Percentiles rank a stretch among this genome's conserved stretches.
Evolutionary conservation across 805 yeast genomes (phyloP).

Genomic region (Yamadazyma phyllophila): DNA sequence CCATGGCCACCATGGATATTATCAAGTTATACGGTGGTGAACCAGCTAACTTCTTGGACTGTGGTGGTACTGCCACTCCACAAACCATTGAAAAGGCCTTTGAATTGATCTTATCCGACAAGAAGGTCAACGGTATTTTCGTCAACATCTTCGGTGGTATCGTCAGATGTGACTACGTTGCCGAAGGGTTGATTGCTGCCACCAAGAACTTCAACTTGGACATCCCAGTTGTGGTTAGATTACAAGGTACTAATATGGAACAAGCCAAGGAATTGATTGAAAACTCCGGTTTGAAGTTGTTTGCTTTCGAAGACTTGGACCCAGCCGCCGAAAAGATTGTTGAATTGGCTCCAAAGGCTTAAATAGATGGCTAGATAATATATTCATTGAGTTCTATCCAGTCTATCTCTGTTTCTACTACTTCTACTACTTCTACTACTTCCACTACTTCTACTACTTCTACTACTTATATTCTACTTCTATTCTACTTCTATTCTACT

Average conservation of each 20-base stretch:
- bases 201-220: slow-evolving; percentile 86
- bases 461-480: no score
- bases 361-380: background rate
- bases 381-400: background rate
- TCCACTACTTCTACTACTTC: no score
- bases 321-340: slow-evolving; percentile 97
- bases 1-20: slow-evolving; percentile 99
- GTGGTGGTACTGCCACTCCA: slow-evolving; percentile 99
- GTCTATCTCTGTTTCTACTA: background rate
- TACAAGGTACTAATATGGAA: slow-evolving; percentile 95
- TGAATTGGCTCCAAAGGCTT: slow-evolving; percentile 49
- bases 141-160: slow-evolving; percentile 99
- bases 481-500: no score
- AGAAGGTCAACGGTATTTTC: slow-evolving; percentile 88
- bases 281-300: slow-evolving; percentile 89
- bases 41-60: slow-evolving; percentile 98
- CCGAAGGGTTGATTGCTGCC: slow-evolving; percentile 94
- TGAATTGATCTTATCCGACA: slow-evolving; percentile 85
- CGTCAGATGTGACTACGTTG: slow-evolving; percentile 98
- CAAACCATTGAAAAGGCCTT: slow-evolving; percentile 97
- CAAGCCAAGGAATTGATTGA: slow-evolving; percentile 83
- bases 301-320: slow-evolving; percentile 88
- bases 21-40: slow-evolving; percentile 97
- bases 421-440: background rate
- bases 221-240: slow-evolving; percentile 95